These are phyloP conservation scores for Scedosporium apiospermum DNA, from an alignment of 2,329 filamentous ascomycete genomes.

Conservation along the genomic window DNA sequence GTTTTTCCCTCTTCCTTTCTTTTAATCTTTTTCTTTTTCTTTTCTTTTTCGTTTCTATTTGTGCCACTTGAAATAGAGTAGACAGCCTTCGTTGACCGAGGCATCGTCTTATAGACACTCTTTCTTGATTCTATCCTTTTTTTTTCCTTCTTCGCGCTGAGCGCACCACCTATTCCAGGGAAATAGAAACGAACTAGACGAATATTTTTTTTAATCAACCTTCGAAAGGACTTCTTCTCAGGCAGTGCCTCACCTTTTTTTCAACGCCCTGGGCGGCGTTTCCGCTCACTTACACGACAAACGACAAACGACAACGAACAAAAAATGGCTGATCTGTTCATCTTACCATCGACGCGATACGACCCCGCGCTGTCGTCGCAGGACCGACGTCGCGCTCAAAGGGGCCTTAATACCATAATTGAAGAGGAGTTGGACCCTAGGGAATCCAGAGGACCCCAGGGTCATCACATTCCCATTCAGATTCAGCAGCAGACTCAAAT, in stretches of 20 bases:
- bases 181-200: slow-evolving; percentile 7
- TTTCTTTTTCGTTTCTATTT: background rate
- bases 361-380: slow-evolving; percentile 42
- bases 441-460: background rate
- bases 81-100: slow-evolving; percentile 1
- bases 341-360: slow-evolving; percentile 20
- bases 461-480: background rate
- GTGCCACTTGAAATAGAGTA: background rate
- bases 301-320: slow-evolving; percentile 13
- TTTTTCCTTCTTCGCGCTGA: slow-evolving; percentile 15
- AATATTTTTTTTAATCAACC: slow-evolving; percentile 16
- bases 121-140: slow-evolving; percentile 15
- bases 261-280: background rate
- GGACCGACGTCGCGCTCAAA: slow-evolving; percentile 38
- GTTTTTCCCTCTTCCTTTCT: slow-evolving; percentile 14
- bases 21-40: slow-evolving; percentile 22
- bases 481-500: background rate
- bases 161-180: background rate
- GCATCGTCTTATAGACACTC: slow-evolving; percentile 17
- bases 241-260: background rate
- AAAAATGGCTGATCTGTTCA: slow-evolving; percentile 37
- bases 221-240: slow-evolving; percentile 16
- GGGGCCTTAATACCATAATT: slow-evolving; percentile 56
- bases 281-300: background rate
- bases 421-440: slow-evolving; percentile 34